These are phyloP conservation scores for Gaillardinia entomophila DNA, from an alignment of 805 yeast genomes.

Conservation along the genomic window DNA sequence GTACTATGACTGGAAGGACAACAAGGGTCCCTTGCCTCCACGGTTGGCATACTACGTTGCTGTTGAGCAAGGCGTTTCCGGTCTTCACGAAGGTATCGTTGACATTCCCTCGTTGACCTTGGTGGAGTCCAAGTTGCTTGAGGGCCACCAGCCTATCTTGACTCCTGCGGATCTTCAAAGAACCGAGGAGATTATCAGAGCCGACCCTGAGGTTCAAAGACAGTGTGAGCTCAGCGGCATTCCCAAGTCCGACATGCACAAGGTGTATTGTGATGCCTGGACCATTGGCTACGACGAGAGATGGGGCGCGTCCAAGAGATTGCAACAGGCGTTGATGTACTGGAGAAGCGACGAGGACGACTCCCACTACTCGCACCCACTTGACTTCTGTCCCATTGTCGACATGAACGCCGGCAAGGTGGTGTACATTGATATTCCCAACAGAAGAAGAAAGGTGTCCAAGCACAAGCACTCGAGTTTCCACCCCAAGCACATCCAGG, in stretches of 20 bases:
- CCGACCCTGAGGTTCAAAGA: slow-evolving; percentile 65
- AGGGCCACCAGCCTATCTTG: slow-evolving; percentile 69
- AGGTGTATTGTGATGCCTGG: slow-evolving; percentile 64
- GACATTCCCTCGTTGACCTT: slow-evolving; percentile 47
- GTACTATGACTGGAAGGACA: slow-evolving; percentile 61
- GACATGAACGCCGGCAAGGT: slow-evolving; percentile 68
- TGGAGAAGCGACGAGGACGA: slow-evolving; percentile 73
- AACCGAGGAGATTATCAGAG: slow-evolving; percentile 62
- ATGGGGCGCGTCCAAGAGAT: slow-evolving; percentile 70
- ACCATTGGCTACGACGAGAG: slow-evolving; percentile 69
- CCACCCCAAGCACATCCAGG: slow-evolving; percentile 59
- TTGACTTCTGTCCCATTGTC: slow-evolving; percentile 78
- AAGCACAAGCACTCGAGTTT: slow-evolving; percentile 64
- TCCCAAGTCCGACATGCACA: slow-evolving; percentile 55
- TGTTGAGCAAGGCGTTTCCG: slow-evolving; percentile 51
- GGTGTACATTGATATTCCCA: slow-evolving; percentile 69
- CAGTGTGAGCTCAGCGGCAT: slow-evolving; percentile 70
- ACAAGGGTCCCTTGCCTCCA: slow-evolving; percentile 56
- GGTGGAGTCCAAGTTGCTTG: slow-evolving; percentile 41
- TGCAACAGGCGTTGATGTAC: slow-evolving; percentile 78
- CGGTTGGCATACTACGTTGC: slow-evolving; percentile 64
- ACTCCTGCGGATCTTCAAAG: slow-evolving; percentile 61
- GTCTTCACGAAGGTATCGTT: slow-evolving; percentile 68
- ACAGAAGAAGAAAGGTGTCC: slow-evolving; percentile 65
- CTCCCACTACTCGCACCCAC: slow-evolving; percentile 68